Evolutionary conservation across 805 yeast species (phyloP).

Genomic region (Yarrowia divulgata): DNA sequence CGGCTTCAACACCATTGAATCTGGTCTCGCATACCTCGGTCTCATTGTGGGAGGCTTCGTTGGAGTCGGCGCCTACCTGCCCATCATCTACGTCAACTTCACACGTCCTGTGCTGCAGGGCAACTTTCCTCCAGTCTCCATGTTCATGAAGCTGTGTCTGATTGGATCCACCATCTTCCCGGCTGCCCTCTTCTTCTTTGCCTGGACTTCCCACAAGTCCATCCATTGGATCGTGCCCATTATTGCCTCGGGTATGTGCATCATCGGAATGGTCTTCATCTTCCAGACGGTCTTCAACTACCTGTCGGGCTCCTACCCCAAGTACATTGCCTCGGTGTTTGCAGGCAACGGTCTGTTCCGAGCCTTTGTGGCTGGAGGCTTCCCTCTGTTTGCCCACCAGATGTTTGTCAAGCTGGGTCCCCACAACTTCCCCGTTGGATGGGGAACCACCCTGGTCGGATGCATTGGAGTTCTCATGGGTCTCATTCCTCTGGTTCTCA

Average conservation of each 20-base stretch:
- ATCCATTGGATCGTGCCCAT: conserved; percentile 11
- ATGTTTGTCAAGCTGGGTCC: conserved; percentile 5
- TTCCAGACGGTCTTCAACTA: conserved; percentile 13
- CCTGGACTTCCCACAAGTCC: conserved; percentile 8
- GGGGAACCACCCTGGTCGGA: neutral
- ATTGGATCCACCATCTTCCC: conserved; percentile 6
- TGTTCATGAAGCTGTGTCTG: conserved; percentile 13
- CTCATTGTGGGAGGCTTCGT: conserved; percentile 5
- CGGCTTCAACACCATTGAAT: conserved; percentile 3
- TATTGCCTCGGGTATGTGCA: neutral
- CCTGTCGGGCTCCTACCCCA: conserved; percentile 12
- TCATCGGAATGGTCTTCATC: conserved; percentile 12
- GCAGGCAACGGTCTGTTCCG: conserved; percentile 9
- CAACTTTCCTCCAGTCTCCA: conserved; percentile 1
- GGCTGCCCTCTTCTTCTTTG: neutral
- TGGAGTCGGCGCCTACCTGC: neutral
- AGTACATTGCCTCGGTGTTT: conserved; percentile 11
- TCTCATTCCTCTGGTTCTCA: neutral
- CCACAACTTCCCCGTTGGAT: neutral
- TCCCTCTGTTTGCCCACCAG: conserved; percentile 8
- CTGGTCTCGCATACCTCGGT: neutral
- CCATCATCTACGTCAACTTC: conserved; percentile 5
- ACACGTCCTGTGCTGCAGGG: neutral
- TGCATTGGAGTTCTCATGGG: conserved; percentile 12
- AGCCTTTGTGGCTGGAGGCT: conserved; percentile 10